Evolutionary conservation across 257 asterid genomes (phyloP).

Genomic region (Nicotiana knightiana): DNA sequence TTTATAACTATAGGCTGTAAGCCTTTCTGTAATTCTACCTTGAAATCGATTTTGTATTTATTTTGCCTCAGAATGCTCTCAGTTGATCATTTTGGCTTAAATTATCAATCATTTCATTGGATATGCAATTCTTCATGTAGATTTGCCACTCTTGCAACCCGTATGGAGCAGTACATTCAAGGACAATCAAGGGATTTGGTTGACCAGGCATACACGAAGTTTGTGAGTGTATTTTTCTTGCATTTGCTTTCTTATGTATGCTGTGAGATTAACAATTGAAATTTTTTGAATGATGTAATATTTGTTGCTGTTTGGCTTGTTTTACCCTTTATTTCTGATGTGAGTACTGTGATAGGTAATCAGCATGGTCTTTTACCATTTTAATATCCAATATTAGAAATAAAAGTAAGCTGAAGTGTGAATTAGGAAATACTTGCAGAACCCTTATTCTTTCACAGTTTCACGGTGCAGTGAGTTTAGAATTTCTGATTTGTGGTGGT

Average conservation of each 20-base stretch:
- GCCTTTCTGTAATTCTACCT: background rate
- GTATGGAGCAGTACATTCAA: slow-evolving; percentile 99
- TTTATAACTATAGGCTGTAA: background rate
- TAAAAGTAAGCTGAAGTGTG: background rate
- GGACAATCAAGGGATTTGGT: slow-evolving; percentile 98
- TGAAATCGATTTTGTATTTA: background rate
- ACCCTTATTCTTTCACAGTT: background rate
- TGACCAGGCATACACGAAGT: slow-evolving; percentile 90
- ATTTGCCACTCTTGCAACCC: slow-evolving; percentile 89
- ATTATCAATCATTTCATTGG: background rate
- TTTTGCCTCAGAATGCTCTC: background rate
- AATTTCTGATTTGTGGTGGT: background rate
- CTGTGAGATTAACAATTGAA: background rate
- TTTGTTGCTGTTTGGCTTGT: background rate
- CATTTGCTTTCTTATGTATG: slow-evolving; percentile 3
- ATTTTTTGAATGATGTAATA: background rate
- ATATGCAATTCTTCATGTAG: slow-evolving; percentile 26
- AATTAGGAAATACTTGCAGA: background rate
- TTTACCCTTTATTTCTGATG: background rate
- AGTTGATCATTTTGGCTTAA: background rate
- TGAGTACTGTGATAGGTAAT: background rate
- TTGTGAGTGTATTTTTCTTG: slow-evolving; percentile 44
- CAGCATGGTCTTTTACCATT: background rate
- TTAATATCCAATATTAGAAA: background rate
- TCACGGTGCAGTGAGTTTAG: background rate